Evolutionary conservation across 495 filamentous ascomycete genomes (phyloP), one percentile per base, ranked within the genome.

Genomic region (Neurospora sp.): DNA sequence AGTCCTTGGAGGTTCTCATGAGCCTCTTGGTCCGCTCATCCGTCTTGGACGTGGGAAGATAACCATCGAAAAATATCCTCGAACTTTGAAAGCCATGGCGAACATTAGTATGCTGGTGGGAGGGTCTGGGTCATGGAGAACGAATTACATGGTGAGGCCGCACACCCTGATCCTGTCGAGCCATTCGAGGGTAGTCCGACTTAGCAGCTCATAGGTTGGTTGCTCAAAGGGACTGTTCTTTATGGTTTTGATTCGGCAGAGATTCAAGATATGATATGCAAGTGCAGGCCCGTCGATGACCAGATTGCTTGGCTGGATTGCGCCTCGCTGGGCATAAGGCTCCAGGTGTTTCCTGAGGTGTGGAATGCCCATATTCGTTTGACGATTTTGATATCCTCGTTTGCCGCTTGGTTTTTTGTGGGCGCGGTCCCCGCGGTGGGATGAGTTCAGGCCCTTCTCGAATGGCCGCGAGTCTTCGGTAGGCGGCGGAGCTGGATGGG

Each of bases 61-160:
- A 89, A 35, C 93, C 92, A 78, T 96, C 93, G 72, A 96, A 95
- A 78, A 88, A 94, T 70, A 96, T 92, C 48, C 82, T 85, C 22
- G 80, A 79, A 40, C 88, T 89, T 42, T 72, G 39, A 40, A 44
- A 69, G 5, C 53, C 5, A 20, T 22, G 37, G 1, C 18, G 42
- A 80, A 79, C 59, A 72, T 39, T 61, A 69, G 27, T 27, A 48
- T 22, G 16, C 12, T 14, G 38, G 7, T 20, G 14, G 16, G 41
- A 42, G n/a, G 4, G 7, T 39, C n/a, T 16, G 0, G 5, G 1
- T n/a, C 61, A 37, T 39, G 27, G 37, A 31, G n/a, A 71, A 80
- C 81, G 20, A 65, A 59, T 7, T 86, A 93, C 91, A 94, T 85
- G 39, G 77, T 77, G 22, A 92, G 82, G 14, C 87, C 85, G 68